Base-by-base conservation (phyloP, 208 protist genomes). In the Leishmania braziliensis region DNA sequence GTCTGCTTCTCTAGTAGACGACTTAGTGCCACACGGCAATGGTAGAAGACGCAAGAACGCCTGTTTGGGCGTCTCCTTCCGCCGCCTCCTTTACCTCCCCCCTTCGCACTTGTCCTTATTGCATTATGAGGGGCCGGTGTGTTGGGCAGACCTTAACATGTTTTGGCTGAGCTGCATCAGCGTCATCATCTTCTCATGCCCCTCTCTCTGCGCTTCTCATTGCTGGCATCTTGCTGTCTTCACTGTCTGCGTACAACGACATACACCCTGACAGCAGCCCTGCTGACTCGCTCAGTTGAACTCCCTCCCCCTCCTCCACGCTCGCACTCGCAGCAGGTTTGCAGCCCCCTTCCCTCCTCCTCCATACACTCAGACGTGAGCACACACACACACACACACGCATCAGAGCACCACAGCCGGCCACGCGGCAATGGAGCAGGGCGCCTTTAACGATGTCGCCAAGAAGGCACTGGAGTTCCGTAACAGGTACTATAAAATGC, bases 401-500 rank as follows among this genome's bases (percentile, higher is more conserved):
- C 53, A 53, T 18, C 8, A 14, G 50, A 54, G 29, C 48, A 58
- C 39, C 63, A 80, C 23, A 65, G 29, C 60, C 26, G 33, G 20
- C 14, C 56, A 71, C 54, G 63, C 29, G 5, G 50, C 83, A 79
- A 95, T 95, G 86, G 90, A 95, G 79, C 89, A 93, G 56, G 86
- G 88, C 5, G 88, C 87, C 36, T 90, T 94, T 66, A 96, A 90
- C 63, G 87, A 95, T 73, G 94, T 97, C 43, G 91, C 93, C 54
- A 93, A 93, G 75, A 94, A 92, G 85, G 92, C 93, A 8, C 85
- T 95, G 3, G 89, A 96, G 85, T 96, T 98, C 76, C 90, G 88
- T 43, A 85, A 87, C 51, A 83, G 85, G 53, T 96, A 96, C 83
- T 98, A 98, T 79, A 87, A 91, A 80, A 81, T 92, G 56, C 83